Evolutionary conservation across 2,329 filamentous ascomycete genomes (phyloP).

Genomic region (Ceratocystiopsis minuta): DNA sequence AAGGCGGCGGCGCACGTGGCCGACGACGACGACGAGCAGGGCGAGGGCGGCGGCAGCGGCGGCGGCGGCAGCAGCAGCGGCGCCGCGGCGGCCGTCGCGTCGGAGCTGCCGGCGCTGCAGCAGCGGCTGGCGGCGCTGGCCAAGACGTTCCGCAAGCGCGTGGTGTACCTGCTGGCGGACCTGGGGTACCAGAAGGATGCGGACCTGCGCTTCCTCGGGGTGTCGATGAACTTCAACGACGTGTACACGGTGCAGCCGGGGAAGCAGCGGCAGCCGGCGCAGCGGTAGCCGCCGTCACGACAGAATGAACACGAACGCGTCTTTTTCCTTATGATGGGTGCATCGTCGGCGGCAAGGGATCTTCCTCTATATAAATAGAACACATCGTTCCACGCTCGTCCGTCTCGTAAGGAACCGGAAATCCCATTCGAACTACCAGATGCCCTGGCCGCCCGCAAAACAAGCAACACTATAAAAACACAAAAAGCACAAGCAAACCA

Average conservation of each 20-base stretch:
- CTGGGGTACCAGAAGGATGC: slow-evolving; percentile 84
- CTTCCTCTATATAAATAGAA: too few species aligned
- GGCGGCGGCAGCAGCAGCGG: slow-evolving; percentile 37
- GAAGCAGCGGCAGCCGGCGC: slow-evolving; percentile 4
- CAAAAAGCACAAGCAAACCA: background rate
- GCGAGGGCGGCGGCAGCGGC: slow-evolving; percentile 5
- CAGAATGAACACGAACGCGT: too few species aligned
- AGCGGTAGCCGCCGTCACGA: background rate
- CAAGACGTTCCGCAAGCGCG: slow-evolving; percentile 54
- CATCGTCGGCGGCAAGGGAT: too few species aligned
- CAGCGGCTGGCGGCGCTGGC: slow-evolving; percentile 56
- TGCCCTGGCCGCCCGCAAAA: too few species aligned
- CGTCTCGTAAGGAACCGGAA: too few species aligned
- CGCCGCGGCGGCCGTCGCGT: slow-evolving; percentile 46
- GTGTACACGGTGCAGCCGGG: slow-evolving; percentile 45
- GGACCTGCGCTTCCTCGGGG: slow-evolving; percentile 87
- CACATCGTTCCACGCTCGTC: too few species aligned
- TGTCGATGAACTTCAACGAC: slow-evolving; percentile 99
- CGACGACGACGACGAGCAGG: slow-evolving; percentile 2
- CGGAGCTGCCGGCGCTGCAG: slow-evolving; percentile 55
- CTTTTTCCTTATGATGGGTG: too few species aligned
- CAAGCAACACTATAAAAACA: background rate
- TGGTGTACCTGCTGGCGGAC: slow-evolving; percentile 75
- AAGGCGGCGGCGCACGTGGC: too few species aligned
- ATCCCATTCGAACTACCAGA: too few species aligned